Conservation (phyloP, 1,139 yeast species). For the Debaryomyces coudertii region DNA sequence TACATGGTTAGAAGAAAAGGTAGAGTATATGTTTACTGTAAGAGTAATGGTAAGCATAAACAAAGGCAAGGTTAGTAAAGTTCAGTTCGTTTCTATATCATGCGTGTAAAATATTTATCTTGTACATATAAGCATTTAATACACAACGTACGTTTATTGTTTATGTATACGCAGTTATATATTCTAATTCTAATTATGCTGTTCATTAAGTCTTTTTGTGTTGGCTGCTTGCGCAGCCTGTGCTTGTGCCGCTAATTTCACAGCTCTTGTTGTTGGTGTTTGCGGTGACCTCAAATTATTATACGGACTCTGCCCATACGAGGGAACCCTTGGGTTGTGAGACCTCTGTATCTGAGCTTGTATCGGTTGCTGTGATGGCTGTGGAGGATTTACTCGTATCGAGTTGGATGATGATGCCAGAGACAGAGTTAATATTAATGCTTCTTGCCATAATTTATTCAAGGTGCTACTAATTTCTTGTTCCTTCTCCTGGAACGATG, state of each 20-base stretch:
- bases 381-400: constrained; percentile 9
- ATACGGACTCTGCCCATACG: constrained; percentile 23
- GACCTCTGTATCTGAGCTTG: constrained; percentile 26
- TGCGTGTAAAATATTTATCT: constrained; percentile 2
- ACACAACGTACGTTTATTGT: constrained; percentile 7
- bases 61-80: constrained; percentile 83
- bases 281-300: constrained; percentile 24
- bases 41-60: constrained; percentile 90
- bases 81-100: not conserved
- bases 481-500: constrained; percentile 36
- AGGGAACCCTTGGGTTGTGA: constrained; percentile 29
- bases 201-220: constrained; percentile 6
- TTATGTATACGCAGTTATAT: constrained; percentile 3
- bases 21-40: constrained; percentile 88
- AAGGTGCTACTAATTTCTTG: constrained; percentile 31
- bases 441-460: constrained; percentile 48
- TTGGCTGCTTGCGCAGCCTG: constrained; percentile 18
- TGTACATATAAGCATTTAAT: constrained; percentile 9
- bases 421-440: constrained; percentile 28
- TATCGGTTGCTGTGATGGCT: constrained; percentile 11
- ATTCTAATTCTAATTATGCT: constrained; percentile 4
- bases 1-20: constrained; percentile 95
- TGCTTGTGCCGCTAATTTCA: constrained; percentile 33
- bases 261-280: constrained; percentile 43
- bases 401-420: constrained; percentile 14